Conservation (phyloP, 225 moss, liverwort and hornwort species). For the Thuidium tamariscinum region DNA sequence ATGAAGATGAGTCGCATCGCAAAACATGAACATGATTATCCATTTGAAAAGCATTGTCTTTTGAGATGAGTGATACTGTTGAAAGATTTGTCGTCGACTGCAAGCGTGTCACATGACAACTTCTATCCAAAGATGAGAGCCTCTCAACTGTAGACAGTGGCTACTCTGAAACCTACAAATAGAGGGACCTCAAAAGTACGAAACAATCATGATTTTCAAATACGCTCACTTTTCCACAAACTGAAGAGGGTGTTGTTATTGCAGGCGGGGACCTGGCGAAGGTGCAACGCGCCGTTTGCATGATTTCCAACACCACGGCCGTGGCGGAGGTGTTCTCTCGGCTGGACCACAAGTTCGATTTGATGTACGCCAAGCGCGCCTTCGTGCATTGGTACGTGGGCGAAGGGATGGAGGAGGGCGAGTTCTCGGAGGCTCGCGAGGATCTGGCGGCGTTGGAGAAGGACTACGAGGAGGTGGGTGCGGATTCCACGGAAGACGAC, state of each 20-base stretch:
- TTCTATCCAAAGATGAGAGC: background rate
- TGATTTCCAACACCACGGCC: constrained; percentile 9
- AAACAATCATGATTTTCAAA: background rate
- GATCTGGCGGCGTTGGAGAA: background rate
- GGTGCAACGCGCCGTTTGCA: constrained; percentile 21
- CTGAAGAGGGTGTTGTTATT: background rate
- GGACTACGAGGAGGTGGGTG: constrained; percentile 2
- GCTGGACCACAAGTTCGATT: constrained; percentile 13
- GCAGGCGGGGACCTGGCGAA: constrained; percentile 21
- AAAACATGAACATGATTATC: background rate
- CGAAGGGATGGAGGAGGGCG: constrained; percentile 20
- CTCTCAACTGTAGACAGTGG: background rate
- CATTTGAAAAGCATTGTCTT: background rate
- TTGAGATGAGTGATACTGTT: background rate
- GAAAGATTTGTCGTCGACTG: background rate
- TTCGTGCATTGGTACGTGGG: constrained; percentile 22
- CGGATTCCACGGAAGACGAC: background rate
- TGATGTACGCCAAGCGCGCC: constrained; percentile 17
- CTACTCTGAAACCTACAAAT: background rate
- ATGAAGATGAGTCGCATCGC: background rate
- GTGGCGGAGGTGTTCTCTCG: constrained; percentile 31
- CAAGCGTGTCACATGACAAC: background rate
- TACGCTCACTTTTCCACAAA: background rate
- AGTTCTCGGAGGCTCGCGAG: constrained; percentile 8
- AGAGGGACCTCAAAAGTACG: background rate